Evolutionary conservation across 495 filamentous ascomycete genomes (phyloP), one percentile per base, ranked within the genome.

Genomic region (Echria macrotheca): DNA sequence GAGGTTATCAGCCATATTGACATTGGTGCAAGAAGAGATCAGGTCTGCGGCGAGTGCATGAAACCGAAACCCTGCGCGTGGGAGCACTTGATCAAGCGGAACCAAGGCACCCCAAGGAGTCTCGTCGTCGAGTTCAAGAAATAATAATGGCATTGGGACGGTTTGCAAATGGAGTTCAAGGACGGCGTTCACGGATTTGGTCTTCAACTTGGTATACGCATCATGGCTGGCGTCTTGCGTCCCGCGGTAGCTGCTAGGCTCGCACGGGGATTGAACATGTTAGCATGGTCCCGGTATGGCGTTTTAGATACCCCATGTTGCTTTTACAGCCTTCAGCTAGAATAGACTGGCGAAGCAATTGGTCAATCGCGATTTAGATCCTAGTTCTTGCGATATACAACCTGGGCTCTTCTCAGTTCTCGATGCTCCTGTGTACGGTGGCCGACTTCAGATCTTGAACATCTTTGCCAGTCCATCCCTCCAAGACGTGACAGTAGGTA

Each of bases 41-140:
- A 19, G 14, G 25, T 52, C 28, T 61, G 60, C 32, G 58, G 60
- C 19, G 55, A 61, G 38, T 64, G 60, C 53, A 58, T 54, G 15
- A 25, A 21, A 45, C 58, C 44, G 42, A 31, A 17, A 39, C 11
- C 46, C 48, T 8, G 38, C n/a, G 15, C 58, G 4, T 61, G 60
- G 60, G 58, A 59, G 28, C 12, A 24, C 33, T 40, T 61, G 52
- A 60, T 63, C 32, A 48, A 46, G 28, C 51, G 52, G n/a, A n/a
- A n/a, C n/a, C n/a, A n/a, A n/a, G n/a, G n/a, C n/a, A n/a, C n/a
- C n/a, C n/a, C n/a, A n/a, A n/a, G n/a, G n/a, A n/a, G n/a, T n/a
- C n/a, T n/a, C n/a, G n/a, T n/a, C n/a, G n/a, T n/a, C n/a, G n/a
- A n/a, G n/a, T n/a, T n/a, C n/a, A n/a, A n/a, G n/a, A n/a, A n/a